These are phyloP conservation scores for Cryphonectria parasitica DNA, from an alignment of 2,329 filamentous ascomycete genomes.

Conservation along the genomic window DNA sequence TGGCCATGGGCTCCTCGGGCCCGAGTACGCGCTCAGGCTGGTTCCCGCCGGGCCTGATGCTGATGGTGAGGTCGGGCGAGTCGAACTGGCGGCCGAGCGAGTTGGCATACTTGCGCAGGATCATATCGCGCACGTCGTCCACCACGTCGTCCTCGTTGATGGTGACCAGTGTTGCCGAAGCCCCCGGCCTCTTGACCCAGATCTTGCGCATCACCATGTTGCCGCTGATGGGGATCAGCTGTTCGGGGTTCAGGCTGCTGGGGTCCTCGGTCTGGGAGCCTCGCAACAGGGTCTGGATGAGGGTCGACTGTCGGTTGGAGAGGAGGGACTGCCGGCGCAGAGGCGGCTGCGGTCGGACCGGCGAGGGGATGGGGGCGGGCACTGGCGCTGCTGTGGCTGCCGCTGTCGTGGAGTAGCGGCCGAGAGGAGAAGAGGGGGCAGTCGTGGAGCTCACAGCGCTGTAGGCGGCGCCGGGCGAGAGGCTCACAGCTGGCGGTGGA, in stretches of 20 bases:
- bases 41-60: conserved; percentile 73
- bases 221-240: conserved; percentile 45
- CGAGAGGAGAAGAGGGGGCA: conserved; percentile 31
- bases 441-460: conserved; percentile 27
- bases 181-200: conserved; percentile 88
- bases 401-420: conserved; percentile 34
- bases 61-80: conserved; percentile 83
- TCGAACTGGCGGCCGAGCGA: conserved; percentile 88
- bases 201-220: conserved; percentile 76
- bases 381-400: neutral
- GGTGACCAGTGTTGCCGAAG: conserved; percentile 84
- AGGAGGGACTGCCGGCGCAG: conserved; percentile 50
- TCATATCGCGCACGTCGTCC: conserved; percentile 91
- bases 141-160: conserved; percentile 89
- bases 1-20: conserved; percentile 82
- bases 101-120: conserved; percentile 91
- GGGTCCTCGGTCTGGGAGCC: conserved; percentile 46
- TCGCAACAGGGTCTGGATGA: conserved; percentile 59
- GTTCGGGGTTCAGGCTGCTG: conserved; percentile 39
- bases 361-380: neutral
- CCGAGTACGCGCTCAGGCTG: conserved; percentile 70
- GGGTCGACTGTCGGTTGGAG: conserved; percentile 47
- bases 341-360: conserved; percentile 34
- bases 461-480: conserved; percentile 29
- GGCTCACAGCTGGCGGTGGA: conserved; percentile 29